Conservation (phyloP, 2,329 filamentous ascomycete species). For the Metarhizium guizhouense region DNA sequence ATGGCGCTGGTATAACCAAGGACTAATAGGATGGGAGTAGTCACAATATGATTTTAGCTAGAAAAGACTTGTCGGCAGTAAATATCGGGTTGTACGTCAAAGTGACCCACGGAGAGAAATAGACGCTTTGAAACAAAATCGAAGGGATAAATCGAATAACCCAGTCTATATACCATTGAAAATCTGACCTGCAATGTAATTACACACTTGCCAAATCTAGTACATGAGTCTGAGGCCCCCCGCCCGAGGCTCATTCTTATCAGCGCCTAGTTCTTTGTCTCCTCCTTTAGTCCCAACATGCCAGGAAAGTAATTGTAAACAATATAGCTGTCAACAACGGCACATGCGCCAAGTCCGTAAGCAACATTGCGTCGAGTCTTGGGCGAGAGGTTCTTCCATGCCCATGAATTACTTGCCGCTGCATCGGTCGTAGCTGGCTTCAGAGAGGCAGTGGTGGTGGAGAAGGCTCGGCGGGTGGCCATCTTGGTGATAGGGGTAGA, state of each 20-base stretch:
- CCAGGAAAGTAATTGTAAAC: constrained; percentile 19
- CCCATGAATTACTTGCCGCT: constrained; percentile 7
- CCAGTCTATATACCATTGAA: too few relatives aligned
- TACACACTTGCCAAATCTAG: not conserved
- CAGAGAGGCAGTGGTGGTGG: constrained; percentile 12
- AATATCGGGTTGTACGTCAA: too few relatives aligned
- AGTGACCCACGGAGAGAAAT: too few relatives aligned
- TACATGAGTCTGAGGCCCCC: not conserved
- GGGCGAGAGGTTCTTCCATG: constrained; percentile 20
- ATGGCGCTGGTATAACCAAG: too few relatives aligned
- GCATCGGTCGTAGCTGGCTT: constrained; percentile 6
- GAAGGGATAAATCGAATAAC: too few relatives aligned
- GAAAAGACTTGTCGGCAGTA: too few relatives aligned
- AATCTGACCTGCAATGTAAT: not conserved
- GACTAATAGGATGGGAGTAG: too few relatives aligned
- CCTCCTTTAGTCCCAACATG: constrained; percentile 4
- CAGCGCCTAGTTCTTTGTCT: not conserved
- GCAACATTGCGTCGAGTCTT: constrained; percentile 17
- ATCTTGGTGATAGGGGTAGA: constrained; percentile 7
- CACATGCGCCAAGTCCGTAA: constrained; percentile 11
- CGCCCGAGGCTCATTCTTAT: not conserved
- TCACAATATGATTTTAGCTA: too few relatives aligned
- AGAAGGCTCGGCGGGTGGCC: constrained; percentile 10
- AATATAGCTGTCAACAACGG: constrained; percentile 16
- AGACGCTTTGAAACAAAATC: too few relatives aligned